These are phyloP conservation scores for Escovopsis weberi DNA, from an alignment of 2,329 filamentous ascomycete species.

Conservation along the genomic window DNA sequence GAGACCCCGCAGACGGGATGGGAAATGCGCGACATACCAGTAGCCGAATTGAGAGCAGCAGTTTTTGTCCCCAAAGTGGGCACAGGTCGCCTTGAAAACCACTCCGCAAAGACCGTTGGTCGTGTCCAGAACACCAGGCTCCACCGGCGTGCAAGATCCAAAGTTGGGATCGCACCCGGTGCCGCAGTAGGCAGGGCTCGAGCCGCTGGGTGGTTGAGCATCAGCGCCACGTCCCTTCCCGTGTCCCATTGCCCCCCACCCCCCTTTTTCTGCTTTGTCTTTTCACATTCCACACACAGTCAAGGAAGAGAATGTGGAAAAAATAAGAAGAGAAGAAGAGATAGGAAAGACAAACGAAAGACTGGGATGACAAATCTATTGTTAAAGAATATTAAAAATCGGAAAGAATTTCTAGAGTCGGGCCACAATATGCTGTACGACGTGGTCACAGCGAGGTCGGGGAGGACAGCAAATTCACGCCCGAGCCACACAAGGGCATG, in stretches of 20 bases:
- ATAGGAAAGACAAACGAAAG: not conserved
- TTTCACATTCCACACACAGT: not conserved
- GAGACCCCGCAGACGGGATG: not conserved
- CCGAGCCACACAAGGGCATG: no score
- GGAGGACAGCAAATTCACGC: no score
- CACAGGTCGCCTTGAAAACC: constrained; percentile 17
- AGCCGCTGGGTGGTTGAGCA: constrained; percentile 13
- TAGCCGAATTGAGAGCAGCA: constrained; percentile 23
- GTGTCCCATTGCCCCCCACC: no score
- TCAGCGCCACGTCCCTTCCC: no score
- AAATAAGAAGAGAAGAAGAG: not conserved
- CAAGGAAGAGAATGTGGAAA: not conserved
- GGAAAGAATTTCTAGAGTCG: no score
- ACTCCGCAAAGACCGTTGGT: constrained; percentile 23
- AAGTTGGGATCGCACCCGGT: constrained; percentile 23
- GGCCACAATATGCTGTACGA: no score
- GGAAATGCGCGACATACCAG: constrained; percentile 15
- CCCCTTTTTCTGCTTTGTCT: no score
- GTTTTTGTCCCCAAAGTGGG: constrained; percentile 16
- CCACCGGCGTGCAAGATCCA: constrained; percentile 17
- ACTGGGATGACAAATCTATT: no score
- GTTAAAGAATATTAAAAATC: no score
- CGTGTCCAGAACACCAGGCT: constrained; percentile 13
- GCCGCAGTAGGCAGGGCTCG: constrained; percentile 19
- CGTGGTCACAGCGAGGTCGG: no score